Evolutionary conservation across 164 flowering plant genomes (phyloP).

Genomic region (Aristolochia fimbriata): DNA sequence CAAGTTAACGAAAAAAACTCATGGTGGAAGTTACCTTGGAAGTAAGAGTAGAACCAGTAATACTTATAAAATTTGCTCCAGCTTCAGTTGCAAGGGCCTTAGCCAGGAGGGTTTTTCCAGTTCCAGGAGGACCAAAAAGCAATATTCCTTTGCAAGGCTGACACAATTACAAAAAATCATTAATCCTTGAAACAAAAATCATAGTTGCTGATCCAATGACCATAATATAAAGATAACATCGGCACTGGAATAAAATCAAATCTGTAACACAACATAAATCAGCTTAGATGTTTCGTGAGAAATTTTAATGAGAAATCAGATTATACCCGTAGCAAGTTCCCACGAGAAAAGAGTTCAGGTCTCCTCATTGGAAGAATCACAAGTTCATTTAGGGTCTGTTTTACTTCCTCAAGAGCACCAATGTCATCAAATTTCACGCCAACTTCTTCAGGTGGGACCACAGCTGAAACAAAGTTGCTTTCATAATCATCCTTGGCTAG

Average conservation of each 20-base stretch:
- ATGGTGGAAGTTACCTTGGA: slow-evolving; percentile 51
- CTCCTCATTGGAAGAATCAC: slow-evolving; percentile 98
- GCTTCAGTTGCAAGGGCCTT: slow-evolving; percentile 99
- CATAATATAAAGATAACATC: too few species aligned
- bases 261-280: background rate
- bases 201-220: too few species aligned
- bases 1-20: background rate
- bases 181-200: too few species aligned
- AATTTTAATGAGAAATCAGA: background rate
- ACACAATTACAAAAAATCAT: slow-evolving; percentile 5
- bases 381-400: slow-evolving; percentile 82
- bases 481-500: slow-evolving; percentile 97
- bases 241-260: background rate
- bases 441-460: slow-evolving; percentile 89
- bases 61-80: slow-evolving; percentile 94
- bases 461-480: slow-evolving; percentile 90
- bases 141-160: slow-evolving; percentile 99
- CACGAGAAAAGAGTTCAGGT: slow-evolving; percentile 89
- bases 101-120: slow-evolving; percentile 98
- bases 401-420: slow-evolving; percentile 99
- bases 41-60: slow-evolving; percentile 96
- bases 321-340: slow-evolving; percentile 83
- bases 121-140: slow-evolving; percentile 99
- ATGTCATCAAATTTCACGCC: slow-evolving; percentile 93
- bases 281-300: background rate